Evolutionary conservation across 257 asterid genomes (phyloP), one percentile per base, ranked within the genome.

Genomic region (Penstemon eatonii): DNA sequence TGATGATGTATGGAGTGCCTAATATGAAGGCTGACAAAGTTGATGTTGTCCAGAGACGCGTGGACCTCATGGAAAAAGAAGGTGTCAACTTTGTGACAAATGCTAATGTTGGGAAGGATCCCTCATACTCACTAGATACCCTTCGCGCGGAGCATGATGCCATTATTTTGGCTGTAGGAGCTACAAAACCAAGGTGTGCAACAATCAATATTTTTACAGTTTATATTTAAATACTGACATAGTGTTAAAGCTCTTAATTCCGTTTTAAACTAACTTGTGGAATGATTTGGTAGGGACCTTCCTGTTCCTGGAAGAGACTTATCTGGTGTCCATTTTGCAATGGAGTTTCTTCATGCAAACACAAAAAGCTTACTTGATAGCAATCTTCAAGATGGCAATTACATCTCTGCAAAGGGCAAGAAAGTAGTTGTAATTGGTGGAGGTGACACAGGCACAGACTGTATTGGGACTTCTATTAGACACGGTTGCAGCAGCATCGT

Each of bases 1-100:
- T 94, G 65, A 91, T 94, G 99, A 91, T 94, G 98, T 94, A 94
- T 74, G 98, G 99, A 36, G 99, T 94, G 68, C 99, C 99, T 4
- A 94, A 91, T 80, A 94, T 91, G 99, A 94, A 94, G 83, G 81
- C 99, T 1, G 99, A 91, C 85, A 94, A 94, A 83, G 64, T 85
- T 56, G 89, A 89, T 68, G 54, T 91, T 6, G 98, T 94, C 59
- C 96, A 91, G 81, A 84, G 99, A 74, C 89, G 97, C 65, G 99
- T 94, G 56, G 78, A 91, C 67, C 95, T 94, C 70, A 91, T 94
- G 99, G 89, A 81, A 73, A 81, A 82, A 72, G 99, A 94, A 86
- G 99, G 99, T 50, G 84, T 94, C 58, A 79, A 82, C 78, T 94
- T 94, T 78, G 88, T 91, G 54, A 92, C 88, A 43, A 89, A 87